These are phyloP conservation scores for Xylaria telfairii DNA, from an alignment of 495 filamentous ascomycete species.

Conservation along the genomic window DNA sequence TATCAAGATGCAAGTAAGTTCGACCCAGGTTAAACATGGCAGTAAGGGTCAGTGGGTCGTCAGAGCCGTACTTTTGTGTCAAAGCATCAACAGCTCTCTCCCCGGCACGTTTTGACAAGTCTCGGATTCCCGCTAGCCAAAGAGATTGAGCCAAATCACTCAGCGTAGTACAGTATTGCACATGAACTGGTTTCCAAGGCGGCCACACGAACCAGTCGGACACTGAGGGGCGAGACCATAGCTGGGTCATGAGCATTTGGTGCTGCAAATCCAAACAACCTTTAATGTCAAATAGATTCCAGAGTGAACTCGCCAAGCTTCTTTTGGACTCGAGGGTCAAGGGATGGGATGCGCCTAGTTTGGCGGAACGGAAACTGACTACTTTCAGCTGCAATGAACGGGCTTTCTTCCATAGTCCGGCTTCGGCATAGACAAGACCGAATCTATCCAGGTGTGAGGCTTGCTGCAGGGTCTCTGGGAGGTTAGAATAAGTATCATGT, in stretches of 20 bases:
- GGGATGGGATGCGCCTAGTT: conserved; percentile 16
- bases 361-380: conserved; percentile 9
- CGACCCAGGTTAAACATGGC: conserved; percentile 38
- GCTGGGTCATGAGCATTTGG: conserved; percentile 16
- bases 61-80: conserved; percentile 23
- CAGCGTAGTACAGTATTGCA: conserved; percentile 12
- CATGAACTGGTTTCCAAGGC: conserved; percentile 15
- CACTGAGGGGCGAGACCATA: conserved; percentile 18
- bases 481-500: conserved; percentile 6
- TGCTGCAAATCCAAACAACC: conserved; percentile 3
- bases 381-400: conserved; percentile 14
- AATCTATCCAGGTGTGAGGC: conserved; percentile 16
- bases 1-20: conserved; percentile 32
- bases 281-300: conserved; percentile 18
- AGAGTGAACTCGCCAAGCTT: conserved; percentile 7
- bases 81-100: conserved; percentile 32
- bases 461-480: conserved; percentile 7
- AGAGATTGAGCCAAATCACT: conserved; percentile 15
- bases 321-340: conserved; percentile 1
- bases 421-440: conserved; percentile 17
- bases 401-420: conserved; percentile 17
- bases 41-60: conserved; percentile 33
- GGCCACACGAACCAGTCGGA: conserved; percentile 23
- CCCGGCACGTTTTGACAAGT: conserved; percentile 25
- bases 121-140: conserved; percentile 14